Base-by-base conservation (phyloP, 371 early-diverging fungal genomes). In the Thermomucor indicae-seudaticae region DNA sequence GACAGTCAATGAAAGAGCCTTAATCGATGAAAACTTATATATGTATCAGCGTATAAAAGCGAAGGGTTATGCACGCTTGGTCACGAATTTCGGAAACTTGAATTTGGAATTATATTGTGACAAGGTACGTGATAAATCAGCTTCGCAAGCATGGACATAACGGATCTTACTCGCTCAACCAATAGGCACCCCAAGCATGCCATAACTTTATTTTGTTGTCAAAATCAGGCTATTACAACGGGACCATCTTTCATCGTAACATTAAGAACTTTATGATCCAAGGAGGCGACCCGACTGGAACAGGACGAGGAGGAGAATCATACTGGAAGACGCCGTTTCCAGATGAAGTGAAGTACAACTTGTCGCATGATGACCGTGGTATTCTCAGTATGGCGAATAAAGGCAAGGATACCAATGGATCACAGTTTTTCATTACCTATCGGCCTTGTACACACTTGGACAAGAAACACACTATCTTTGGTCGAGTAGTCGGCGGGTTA, bases 261-360 rank as follows among this genome's bases (percentile, higher is more conserved):
- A 96, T 97, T 54, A 83, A 81, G 49, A 83, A 86, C 27, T 97
- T 96, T 58, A 96, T 97, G 93, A 76, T 95, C 17, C 96, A 96
- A 78, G 95, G 95, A 20, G 98, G 96, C 22, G 97, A 96, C 67
- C 90, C 95, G 42, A 88, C 92, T 6, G 95, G 98, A 1, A 89
- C 88, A 3, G 96, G 96, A 12, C 72, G 75, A 17, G 98, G 97
- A 6, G 93, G 95, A 5, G 80, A 90, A 53, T 87, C 90, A 1
- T 77, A 80, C 37, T 95, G 90, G 86, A 88, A 88, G 29, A 62
- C 78, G 22, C 75, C 78, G 38, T 98, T 97, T 56, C 65, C 66
- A 22, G 91, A 92, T 64, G 91, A 96, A 64, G 84, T 92, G 62
- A 85, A 83, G 57, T 51, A 69, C 1, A 84, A 75, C 30, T 57